Evolutionary conservation across 805 yeast genomes (phyloP).

Genomic region (Teunomyces lycoperdinae): DNA sequence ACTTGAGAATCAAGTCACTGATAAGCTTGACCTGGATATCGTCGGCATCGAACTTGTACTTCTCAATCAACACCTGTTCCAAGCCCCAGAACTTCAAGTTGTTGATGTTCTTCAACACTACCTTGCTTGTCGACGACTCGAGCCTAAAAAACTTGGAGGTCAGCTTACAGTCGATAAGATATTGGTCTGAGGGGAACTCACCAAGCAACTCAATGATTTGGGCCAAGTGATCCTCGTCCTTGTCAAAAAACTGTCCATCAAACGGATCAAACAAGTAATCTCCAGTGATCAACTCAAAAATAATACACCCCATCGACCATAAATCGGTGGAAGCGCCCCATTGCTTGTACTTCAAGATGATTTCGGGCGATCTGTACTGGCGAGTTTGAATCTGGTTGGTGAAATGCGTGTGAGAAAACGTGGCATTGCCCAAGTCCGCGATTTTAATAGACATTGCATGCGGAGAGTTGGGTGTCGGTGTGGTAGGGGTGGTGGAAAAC

Average conservation of each 20-base stretch:
- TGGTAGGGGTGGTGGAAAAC: background rate
- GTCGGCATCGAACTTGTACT: slow-evolving; percentile 42
- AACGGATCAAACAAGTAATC: slow-evolving; percentile 64
- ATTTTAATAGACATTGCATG: slow-evolving; percentile 51
- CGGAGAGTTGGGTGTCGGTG: background rate
- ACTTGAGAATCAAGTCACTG: slow-evolving; percentile 46
- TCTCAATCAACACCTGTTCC: slow-evolving; percentile 46
- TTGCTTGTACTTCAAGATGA: slow-evolving; percentile 28
- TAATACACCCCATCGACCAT: slow-evolving; percentile 59
- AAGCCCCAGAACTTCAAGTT: slow-evolving; percentile 52
- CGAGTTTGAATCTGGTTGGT: slow-evolving; percentile 90
- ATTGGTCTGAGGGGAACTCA: slow-evolving; percentile 38
- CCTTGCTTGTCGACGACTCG: slow-evolving; percentile 18
- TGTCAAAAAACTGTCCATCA: slow-evolving; percentile 43
- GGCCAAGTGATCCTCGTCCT: slow-evolving; percentile 63
- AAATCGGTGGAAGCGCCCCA: slow-evolving; percentile 66
- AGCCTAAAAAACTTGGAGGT: slow-evolving; percentile 41
- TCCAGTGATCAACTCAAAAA: slow-evolving; percentile 60
- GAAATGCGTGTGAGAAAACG: slow-evolving; percentile 76
- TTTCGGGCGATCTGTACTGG: slow-evolving; percentile 89
- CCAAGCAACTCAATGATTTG: slow-evolving; percentile 57
- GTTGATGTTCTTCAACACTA: slow-evolving; percentile 43
- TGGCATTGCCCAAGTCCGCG: slow-evolving; percentile 92
- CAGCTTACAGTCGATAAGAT: slow-evolving; percentile 37
- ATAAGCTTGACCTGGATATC: slow-evolving; percentile 37